Evolutionary conservation across 2,329 filamentous ascomycete genomes (phyloP).

Genomic region (Paecilomyces sp.): DNA sequence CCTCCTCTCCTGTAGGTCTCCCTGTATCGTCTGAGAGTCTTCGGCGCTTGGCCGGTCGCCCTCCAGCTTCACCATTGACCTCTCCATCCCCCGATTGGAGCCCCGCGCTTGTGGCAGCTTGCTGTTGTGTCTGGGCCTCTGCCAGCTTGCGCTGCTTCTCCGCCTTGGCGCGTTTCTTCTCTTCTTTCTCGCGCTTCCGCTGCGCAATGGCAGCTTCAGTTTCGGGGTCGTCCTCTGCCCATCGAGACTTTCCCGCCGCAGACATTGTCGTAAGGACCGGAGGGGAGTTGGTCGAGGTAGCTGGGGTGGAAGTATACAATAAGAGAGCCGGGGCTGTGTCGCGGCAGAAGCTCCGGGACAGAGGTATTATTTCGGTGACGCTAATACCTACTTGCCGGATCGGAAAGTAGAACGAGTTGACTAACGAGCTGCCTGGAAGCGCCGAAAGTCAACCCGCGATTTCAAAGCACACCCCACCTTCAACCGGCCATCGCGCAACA

Average conservation of each 20-base stretch:
- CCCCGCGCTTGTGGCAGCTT: slow-evolving; percentile 4
- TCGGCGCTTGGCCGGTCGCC: slow-evolving; percentile 51
- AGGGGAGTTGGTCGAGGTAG: background rate
- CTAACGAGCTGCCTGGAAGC: slow-evolving; percentile 4
- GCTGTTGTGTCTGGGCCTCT: slow-evolving; percentile 24
- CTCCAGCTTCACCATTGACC: slow-evolving; percentile 24
- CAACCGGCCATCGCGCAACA: slow-evolving; percentile 10
- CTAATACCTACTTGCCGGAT: slow-evolving; percentile 8
- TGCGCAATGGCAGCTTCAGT: slow-evolving; percentile 60
- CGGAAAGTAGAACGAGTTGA: slow-evolving; percentile 6
- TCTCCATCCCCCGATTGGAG: slow-evolving; percentile 7
- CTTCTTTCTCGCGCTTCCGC: slow-evolving; percentile 75
- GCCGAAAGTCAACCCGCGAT: slow-evolving; percentile 21
- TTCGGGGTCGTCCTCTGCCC: slow-evolving; percentile 81
- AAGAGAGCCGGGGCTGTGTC: background rate
- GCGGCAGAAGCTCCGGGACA: slow-evolving; percentile 1
- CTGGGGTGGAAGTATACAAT: background rate
- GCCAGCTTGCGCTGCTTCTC: slow-evolving; percentile 69
- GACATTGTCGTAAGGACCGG: slow-evolving; percentile 42
- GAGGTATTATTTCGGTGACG: slow-evolving; percentile 14
- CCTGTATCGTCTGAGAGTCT: slow-evolving; percentile 51
- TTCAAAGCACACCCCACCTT: slow-evolving; percentile 22
- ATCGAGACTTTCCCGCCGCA: slow-evolving; percentile 64
- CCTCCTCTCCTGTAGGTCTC: slow-evolving; percentile 17
- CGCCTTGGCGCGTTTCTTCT: slow-evolving; percentile 76